Base-by-base conservation (phyloP, 1,284 basidiomycete genomes). In the Anthracocystis walkeri region DNA sequence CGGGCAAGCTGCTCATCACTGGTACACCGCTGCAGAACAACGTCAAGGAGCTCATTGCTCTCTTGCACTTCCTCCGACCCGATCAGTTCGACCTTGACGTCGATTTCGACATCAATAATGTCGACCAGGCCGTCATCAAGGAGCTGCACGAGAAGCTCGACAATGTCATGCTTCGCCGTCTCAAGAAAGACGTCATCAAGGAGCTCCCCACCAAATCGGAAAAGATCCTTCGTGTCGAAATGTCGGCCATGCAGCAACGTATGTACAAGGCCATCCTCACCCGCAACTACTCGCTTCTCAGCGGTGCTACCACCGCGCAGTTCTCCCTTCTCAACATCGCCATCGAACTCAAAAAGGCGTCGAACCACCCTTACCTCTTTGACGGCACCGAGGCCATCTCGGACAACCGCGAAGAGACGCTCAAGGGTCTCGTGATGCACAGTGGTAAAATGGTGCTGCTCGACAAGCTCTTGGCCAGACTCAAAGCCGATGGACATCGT, bases 261-360 rank as follows among this genome's bases (percentile, higher is more conserved):
- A 97, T 96, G 86, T 99, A 99, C 89, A 98, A 98, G 89, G 98
- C 98, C 85, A 99, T 99, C 82, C 88, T 99, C 77, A 97, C 96
- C 46, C 82, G 95, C 91, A 99, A 99, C 86, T 99, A 96, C 86
- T 90, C 92, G 82, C 94, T 92, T 18, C 88, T 99, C 59, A 90
- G 94, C 80, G 95, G 86, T 91, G 89, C 78, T 92, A 93, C 84
- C 89, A 90, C 80, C 11, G 79, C 86, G 90, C 87, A 93, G 80
- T 94, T 98, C 83, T 97, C 94, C 83, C 87, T 99, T 83, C 77
- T 85, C 57, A 85, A 86, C 72, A 82, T 86, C 50, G 84, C 85
- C 33, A 83, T 85, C 67, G 84, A 85, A 66, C 73, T 85, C 49
- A 85, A 85, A 25, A 85, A 85, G 75, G 84, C 83, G 1, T 83